Evolutionary conservation across 179 eudicot genomes (phyloP).

Genomic region (Spinacia oleracea): DNA sequence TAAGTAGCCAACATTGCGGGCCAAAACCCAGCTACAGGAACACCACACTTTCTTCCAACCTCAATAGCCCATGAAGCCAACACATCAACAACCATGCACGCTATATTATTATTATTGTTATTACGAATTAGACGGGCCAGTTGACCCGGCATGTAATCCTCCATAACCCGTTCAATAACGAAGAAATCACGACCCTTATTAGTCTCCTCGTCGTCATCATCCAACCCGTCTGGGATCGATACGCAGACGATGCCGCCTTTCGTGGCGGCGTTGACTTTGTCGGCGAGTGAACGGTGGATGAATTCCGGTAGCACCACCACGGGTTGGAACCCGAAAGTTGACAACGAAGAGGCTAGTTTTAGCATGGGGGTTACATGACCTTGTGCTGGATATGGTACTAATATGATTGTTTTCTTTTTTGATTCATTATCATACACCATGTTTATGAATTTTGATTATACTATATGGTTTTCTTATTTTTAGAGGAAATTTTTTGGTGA

Average conservation of each 20-base stretch:
- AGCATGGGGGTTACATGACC: constrained; percentile 92
- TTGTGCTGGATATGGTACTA: constrained; percentile 89
- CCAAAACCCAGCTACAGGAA: constrained; percentile 72
- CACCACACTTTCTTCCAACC: constrained; percentile 45
- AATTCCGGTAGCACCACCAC: constrained; percentile 63
- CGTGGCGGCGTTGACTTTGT: constrained; percentile 22
- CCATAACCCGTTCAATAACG: constrained; percentile 68
- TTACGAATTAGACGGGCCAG: constrained; percentile 43
- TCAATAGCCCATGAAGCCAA: constrained; percentile 69
- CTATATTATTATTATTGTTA: constrained; percentile 31
- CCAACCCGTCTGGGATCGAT: constrained; percentile 56
- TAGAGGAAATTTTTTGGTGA: background rate
- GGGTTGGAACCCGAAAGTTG: constrained; percentile 41
- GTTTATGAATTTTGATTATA: background rate
- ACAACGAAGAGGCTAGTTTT: constrained; percentile 50
- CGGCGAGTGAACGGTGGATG: constrained; percentile 50
- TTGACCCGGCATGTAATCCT: constrained; percentile 56
- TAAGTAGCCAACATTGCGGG: constrained; percentile 69
- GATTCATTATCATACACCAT: constrained; percentile 18
- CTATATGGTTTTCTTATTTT: background rate
- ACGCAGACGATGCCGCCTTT: constrained; percentile 30
- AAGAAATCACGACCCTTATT: constrained; percentile 56
- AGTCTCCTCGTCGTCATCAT: constrained; percentile 41
- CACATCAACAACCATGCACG: constrained; percentile 62
- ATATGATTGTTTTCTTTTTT: constrained; percentile 31